A percentile compares a stretch with the other conserved stretches of the same genome.
Evolutionary conservation across 768 basidiomycete genomes (phyloP).

Genomic region (Crucibulum laeve): DNA sequence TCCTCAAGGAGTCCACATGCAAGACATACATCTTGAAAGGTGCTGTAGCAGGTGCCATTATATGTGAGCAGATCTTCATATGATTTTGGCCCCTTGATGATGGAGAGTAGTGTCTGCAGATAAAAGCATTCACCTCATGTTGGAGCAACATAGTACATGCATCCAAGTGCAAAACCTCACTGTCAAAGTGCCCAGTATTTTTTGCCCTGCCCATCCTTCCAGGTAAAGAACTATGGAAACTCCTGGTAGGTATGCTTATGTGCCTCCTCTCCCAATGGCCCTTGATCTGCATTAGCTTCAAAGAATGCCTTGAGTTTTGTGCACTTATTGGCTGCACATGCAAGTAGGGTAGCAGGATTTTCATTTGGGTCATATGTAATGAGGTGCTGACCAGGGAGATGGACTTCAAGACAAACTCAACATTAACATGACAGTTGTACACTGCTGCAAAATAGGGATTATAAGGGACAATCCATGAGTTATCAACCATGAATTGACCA

Average conservation of each 20-base stretch:
- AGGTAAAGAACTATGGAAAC: slow-evolving; percentile 18
- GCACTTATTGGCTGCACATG: slow-evolving; percentile 22
- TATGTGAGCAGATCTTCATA: slow-evolving; percentile 17
- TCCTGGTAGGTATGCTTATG: slow-evolving; percentile 25
- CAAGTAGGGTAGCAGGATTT: slow-evolving; percentile 37
- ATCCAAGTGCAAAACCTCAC: slow-evolving; percentile 28
- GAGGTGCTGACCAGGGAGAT: too few relatives aligned
- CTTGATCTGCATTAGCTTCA: slow-evolving; percentile 15
- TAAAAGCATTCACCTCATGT: slow-evolving; percentile 34
- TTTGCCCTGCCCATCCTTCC: neutral
- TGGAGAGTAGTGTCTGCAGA: slow-evolving; percentile 31
- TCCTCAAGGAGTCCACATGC: slow-evolving; percentile 24
- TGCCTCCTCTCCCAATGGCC: slow-evolving; percentile 7
- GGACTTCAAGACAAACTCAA: slow-evolving; percentile 43
- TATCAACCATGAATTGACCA: slow-evolving; percentile 18
- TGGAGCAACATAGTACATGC: slow-evolving; percentile 33
- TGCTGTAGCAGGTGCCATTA: slow-evolving; percentile 11
- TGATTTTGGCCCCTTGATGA: slow-evolving; percentile 27
- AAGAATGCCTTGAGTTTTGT: slow-evolving; percentile 26
- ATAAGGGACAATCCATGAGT: slow-evolving; percentile 37
- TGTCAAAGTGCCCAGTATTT: slow-evolving; percentile 23
- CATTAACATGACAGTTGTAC: slow-evolving; percentile 42
- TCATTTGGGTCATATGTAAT: too few relatives aligned
- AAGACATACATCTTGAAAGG: slow-evolving; percentile 32
- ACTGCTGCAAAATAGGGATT: slow-evolving; percentile 22